These are phyloP conservation scores for Candida oleophila DNA, from an alignment of 805 yeast genomes.

Conservation along the genomic window DNA sequence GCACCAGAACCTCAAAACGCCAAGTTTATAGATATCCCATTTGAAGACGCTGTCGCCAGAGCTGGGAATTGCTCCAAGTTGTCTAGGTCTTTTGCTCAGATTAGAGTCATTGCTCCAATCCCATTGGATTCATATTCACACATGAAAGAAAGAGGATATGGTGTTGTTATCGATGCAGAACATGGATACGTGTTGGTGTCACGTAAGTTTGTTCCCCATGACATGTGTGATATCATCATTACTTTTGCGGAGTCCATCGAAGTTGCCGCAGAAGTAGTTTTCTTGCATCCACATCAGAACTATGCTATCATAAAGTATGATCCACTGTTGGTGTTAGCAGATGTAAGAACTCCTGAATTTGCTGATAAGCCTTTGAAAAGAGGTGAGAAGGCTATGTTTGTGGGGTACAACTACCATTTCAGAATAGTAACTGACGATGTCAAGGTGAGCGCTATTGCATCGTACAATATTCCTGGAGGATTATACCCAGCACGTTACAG, in stretches of 20 bases:
- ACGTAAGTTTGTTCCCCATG: conserved; percentile 79
- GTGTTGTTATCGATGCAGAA: conserved; percentile 77
- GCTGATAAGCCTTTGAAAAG: conserved; percentile 56
- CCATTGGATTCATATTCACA: conserved; percentile 75
- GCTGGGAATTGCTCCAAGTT: conserved; percentile 51
- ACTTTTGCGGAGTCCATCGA: conserved; percentile 84
- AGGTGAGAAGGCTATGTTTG: conserved; percentile 75
- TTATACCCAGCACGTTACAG: conserved; percentile 75
- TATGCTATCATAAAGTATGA: conserved; percentile 84
- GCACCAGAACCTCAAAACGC: conserved; percentile 60
- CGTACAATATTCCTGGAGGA: conserved; percentile 70
- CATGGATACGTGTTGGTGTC: conserved; percentile 80
- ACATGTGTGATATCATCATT: conserved; percentile 68
- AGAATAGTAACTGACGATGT: conserved; percentile 75
- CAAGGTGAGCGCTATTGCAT: conserved; percentile 70
- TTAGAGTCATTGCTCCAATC: conserved; percentile 61
- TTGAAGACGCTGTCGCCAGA: conserved; percentile 34
- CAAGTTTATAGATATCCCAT: conserved; percentile 66
- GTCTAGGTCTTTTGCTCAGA: conserved; percentile 69
- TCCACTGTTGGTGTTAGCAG: conserved; percentile 69
- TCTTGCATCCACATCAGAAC: conserved; percentile 84
- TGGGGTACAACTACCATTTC: conserved; percentile 74
- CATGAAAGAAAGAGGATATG: conserved; percentile 62
- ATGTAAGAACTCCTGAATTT: conserved; percentile 66
- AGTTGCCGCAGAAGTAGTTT: conserved; percentile 76